These are phyloP conservation scores for Rehmannia glutinosa DNA, from an alignment of 257 asterid genomes.

Conservation along the genomic window DNA sequence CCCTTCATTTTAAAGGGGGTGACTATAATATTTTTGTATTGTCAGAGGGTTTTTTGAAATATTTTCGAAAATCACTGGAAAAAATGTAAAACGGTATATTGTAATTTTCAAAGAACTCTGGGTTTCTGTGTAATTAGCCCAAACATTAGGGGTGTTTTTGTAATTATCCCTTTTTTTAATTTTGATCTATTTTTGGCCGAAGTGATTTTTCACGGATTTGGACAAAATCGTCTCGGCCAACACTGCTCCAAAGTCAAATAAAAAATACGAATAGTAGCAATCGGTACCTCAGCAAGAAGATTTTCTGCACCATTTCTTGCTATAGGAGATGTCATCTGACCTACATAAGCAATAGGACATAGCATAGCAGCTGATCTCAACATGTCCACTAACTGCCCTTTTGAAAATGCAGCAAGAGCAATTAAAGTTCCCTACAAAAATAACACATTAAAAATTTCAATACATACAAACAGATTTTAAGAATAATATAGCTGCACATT, in stretches of 20 bases:
- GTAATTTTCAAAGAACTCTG: too few species aligned
- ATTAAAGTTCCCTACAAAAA: slow-evolving; percentile 34
- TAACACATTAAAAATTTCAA: background rate
- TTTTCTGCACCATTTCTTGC: slow-evolving; percentile 22
- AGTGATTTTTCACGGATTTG: too few species aligned
- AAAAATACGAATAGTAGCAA: background rate
- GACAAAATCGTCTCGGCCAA: too few species aligned
- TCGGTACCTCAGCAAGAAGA: slow-evolving; percentile 31
- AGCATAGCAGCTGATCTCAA: slow-evolving; percentile 43
- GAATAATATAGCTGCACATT: background rate
- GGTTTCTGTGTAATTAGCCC: too few species aligned
- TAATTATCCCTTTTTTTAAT: too few species aligned
- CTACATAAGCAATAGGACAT: slow-evolving; percentile 34
- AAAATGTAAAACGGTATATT: too few species aligned
- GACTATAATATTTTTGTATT: too few species aligned
- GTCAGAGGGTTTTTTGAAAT: too few species aligned
- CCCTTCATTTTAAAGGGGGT: too few species aligned
- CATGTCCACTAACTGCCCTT: slow-evolving; percentile 22
- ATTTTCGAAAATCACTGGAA: too few species aligned
- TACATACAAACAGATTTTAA: background rate
- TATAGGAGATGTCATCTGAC: slow-evolving; percentile 28
- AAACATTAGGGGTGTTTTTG: too few species aligned
- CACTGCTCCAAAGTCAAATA: background rate
- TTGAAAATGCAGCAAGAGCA: slow-evolving; percentile 30
- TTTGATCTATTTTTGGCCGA: too few species aligned